Percentiles rank a stretch among this genome's conserved stretches.
phyloP scores from a whole-genome alignment of 441 rosid species.

The Corymbia citriodora region DNA sequence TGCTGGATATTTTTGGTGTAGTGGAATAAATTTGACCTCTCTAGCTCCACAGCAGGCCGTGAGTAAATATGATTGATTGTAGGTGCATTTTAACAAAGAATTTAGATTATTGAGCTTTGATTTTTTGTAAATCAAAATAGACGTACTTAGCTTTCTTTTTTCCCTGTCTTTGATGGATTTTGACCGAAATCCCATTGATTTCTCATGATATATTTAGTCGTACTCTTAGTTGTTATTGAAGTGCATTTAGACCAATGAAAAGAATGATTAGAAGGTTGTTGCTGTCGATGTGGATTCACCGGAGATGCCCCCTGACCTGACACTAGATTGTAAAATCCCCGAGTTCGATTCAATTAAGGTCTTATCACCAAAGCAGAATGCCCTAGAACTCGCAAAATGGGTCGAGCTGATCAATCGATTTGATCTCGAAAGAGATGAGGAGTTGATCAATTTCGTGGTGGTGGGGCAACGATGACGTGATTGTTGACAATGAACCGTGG shows the following conservation, averaged over 20 bases:
- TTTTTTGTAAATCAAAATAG: not conserved
- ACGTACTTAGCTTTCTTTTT: not conserved
- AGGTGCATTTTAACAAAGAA: not conserved
- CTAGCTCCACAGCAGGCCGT: not conserved
- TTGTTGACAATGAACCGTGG: not conserved
- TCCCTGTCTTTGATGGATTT: not conserved
- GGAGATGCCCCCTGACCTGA: not conserved
- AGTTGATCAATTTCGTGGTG: not conserved
- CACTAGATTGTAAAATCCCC: not conserved
- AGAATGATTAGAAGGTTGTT: not conserved
- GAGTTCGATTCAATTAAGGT: not conserved
- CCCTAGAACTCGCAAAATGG: not conserved
- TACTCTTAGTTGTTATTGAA: not conserved
- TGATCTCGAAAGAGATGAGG: not conserved
- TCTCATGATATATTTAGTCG: not conserved
- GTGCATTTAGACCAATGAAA: not conserved
- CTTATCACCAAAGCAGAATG: not conserved
- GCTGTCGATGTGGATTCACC: not conserved
- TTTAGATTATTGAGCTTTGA: not conserved
- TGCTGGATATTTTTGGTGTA: not conserved
- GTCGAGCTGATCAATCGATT: not conserved
- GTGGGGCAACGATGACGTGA: not conserved
- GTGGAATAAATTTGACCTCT: not conserved
- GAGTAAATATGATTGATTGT: not conserved
- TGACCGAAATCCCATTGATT: not conserved